These are phyloP conservation scores for Ganoderma sinense DNA, from an alignment of 1,284 basidiomycete genomes.

Conservation along the genomic window DNA sequence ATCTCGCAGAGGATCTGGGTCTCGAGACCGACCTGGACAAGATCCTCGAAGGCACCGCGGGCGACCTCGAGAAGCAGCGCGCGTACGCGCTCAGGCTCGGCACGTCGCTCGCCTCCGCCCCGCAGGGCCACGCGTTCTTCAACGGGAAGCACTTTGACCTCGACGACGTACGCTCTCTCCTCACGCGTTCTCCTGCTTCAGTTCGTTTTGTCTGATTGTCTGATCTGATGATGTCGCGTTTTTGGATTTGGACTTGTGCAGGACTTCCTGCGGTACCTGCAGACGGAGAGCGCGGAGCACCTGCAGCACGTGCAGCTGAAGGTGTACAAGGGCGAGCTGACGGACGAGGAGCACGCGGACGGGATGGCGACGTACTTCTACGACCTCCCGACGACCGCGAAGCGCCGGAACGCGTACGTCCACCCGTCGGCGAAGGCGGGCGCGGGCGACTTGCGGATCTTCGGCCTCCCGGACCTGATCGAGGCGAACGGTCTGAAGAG, in stretches of 20 bases:
- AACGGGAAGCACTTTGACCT: slow-evolving; percentile 86
- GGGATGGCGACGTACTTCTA: slow-evolving; percentile 85
- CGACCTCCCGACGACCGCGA: slow-evolving; percentile 78
- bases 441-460: slow-evolving; percentile 57
- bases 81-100: slow-evolving; percentile 64
- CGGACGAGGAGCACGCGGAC: slow-evolving; percentile 56
- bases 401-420: slow-evolving; percentile 77
- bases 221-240: no score
- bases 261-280: slow-evolving; percentile 73
- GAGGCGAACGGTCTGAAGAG: slow-evolving; percentile 47
- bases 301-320: slow-evolving; percentile 77
- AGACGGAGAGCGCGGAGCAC: slow-evolving; percentile 67
- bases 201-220: neutral
- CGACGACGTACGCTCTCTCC: slow-evolving; percentile 60
- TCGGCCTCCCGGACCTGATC: slow-evolving; percentile 60
- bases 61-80: slow-evolving; percentile 50
- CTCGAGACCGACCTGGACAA: slow-evolving; percentile 47
- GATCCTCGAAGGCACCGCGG: slow-evolving; percentile 44
- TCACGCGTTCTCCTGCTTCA: neutral
- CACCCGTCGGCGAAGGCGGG: slow-evolving; percentile 55
- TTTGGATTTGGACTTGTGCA: slow-evolving; percentile 48
- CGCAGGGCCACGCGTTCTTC: slow-evolving; percentile 77
- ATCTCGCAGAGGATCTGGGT: slow-evolving; percentile 34
- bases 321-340: slow-evolving; percentile 70
- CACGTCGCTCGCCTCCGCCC: slow-evolving; percentile 44